These are phyloP conservation scores for Chalciporus piperatoides DNA, from an alignment of 1,284 basidiomycete genomes.

Conservation along the genomic window DNA sequence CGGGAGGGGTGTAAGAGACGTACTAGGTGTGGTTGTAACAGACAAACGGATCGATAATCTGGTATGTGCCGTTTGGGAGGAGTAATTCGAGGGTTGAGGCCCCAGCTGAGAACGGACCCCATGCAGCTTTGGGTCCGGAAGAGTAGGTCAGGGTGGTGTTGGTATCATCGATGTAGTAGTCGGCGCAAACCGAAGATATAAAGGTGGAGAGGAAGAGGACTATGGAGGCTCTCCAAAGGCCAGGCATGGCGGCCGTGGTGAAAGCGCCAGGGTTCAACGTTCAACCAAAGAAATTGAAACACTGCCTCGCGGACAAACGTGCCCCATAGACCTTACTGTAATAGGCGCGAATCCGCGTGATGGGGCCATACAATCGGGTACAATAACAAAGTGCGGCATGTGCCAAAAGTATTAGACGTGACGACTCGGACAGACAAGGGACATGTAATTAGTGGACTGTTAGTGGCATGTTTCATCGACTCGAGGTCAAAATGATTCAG, in stretches of 20 bases:
- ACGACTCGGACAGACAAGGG: no score
- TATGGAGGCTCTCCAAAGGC: not conserved
- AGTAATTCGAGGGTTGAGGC: conserved; percentile 12
- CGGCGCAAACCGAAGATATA: conserved; percentile 8
- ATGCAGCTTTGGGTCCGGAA: conserved; percentile 23
- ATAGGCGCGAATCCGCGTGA: no score
- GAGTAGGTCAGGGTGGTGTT: conserved; percentile 21
- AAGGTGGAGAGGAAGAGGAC: conserved; percentile 2
- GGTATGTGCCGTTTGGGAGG: conserved; percentile 23
- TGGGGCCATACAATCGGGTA: no score
- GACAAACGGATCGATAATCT: conserved; percentile 18
- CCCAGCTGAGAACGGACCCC: conserved; percentile 16
- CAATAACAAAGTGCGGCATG: no score
- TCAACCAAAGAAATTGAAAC: not conserved
- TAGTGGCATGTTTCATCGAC: no score
- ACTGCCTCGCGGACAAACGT: no score
- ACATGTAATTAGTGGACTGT: no score
- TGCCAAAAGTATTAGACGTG: no score
- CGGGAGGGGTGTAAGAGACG: not conserved
- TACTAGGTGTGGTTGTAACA: conserved; percentile 27
- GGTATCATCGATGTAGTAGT: conserved; percentile 27
- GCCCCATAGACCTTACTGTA: no score
- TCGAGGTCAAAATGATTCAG: no score
- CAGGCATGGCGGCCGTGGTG: conserved; percentile 1
- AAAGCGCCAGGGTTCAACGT: not conserved